Percentiles rank a stretch among this genome's conserved stretches.
Evolutionary conservation across 345 rosid species (phyloP).

Genomic region (Dimocarpus longan): DNA sequence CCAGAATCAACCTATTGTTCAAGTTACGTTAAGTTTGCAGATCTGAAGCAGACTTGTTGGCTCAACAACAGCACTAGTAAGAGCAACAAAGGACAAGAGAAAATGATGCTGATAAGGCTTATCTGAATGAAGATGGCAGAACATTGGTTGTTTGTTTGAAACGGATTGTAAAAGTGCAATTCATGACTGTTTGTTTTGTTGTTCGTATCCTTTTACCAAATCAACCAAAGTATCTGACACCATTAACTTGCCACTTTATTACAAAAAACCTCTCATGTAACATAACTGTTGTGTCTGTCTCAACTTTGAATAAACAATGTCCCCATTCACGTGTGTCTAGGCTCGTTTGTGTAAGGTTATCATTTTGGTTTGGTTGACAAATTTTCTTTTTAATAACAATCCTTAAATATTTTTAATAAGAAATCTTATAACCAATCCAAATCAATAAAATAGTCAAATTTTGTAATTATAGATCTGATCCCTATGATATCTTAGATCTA

Average conservation of each 20-base stretch:
- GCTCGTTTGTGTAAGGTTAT: too few species aligned
- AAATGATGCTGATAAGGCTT: constrained; percentile 31
- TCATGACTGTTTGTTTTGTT: too few species aligned
- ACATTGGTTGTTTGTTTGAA: constrained; percentile 44
- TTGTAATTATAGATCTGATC: too few species aligned
- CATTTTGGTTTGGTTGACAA: too few species aligned
- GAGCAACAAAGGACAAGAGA: neutral
- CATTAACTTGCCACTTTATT: constrained; percentile 20
- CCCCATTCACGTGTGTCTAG: too few species aligned
- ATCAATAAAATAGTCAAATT: too few species aligned
- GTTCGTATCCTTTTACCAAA: neutral
- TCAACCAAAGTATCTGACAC: constrained; percentile 31
- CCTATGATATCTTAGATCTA: too few species aligned
- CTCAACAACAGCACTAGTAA: too few species aligned
- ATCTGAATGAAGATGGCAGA: constrained; percentile 41
- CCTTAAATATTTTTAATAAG: too few species aligned
- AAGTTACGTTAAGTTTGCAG: constrained; percentile 10
- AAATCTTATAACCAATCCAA: too few species aligned
- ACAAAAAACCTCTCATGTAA: neutral
- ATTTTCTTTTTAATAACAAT: too few species aligned
- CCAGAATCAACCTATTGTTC: constrained; percentile 8
- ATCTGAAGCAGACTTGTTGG: constrained; percentile 30
- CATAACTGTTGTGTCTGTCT: constrained; percentile 11
- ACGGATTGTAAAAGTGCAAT: too few species aligned
- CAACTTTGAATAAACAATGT: neutral